Base-by-base conservation (phyloP, 164 flowering plant species). In the Umbellularia californica region DNA sequence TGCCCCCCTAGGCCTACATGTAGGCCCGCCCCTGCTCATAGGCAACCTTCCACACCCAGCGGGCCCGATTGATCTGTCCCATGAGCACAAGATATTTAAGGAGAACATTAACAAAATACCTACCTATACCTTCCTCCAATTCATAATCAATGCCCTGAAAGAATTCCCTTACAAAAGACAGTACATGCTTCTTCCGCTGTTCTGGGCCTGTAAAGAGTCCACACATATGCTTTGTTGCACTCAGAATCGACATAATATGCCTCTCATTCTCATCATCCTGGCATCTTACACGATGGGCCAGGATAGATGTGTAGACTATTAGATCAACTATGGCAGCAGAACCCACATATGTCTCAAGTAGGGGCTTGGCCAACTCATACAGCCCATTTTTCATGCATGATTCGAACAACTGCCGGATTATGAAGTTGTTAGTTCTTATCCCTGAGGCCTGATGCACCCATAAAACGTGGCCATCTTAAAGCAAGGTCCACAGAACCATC, bases 11-110 rank as follows among this genome's bases (percentile, higher is more conserved):
- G n/a, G n/a, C n/a, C n/a, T n/a, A n/a, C n/a, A n/a, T n/a, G n/a
- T n/a, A n/a, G n/a, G n/a, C n/a, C n/a, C n/a, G n/a, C n/a, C n/a
- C n/a, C n/a, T n/a, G n/a, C 83, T 95, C 98, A 75, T 93, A 95
- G 0, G 99, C 90, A 72, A 95, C 99, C 81, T 95, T 93, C 98
- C 97, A 93, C 47, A 95, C 94, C 81, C 98, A 95, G n/a, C 99
- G 89, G 23, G 99, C 97, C 64, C 98, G 87, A 75, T 93, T 95
- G 72, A 95, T 92, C 78, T 95, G 99, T 28, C 98, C 98, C 99
- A 95, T 95, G 20, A 93, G 90, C 68, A 95, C 94, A 25, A 93
- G 97, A 79, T 95, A 95, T 75, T 95, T 95, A 50, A 95, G 94
- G 9, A 95, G 92, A 68, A 93, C 99, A 77, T 93, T 95, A 9